Evolutionary conservation across 2,329 filamentous ascomycete genomes (phyloP).

Genomic region (Coniosporium uncinatum): DNA sequence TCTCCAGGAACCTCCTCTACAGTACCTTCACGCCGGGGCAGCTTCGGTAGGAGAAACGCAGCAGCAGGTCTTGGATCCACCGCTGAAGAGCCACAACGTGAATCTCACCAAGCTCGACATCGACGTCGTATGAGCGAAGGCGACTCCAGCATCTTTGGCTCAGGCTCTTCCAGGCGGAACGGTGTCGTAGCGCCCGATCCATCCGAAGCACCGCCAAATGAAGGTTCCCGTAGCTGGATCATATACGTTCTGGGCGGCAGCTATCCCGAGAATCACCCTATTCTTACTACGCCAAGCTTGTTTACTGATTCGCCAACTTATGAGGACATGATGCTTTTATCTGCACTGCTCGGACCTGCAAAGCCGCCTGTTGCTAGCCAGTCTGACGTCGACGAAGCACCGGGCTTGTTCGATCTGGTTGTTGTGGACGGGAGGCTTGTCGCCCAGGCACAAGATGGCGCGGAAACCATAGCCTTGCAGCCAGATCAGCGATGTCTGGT

Average conservation of each 20-base stretch:
- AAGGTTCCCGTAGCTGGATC: slow-evolving; percentile 57
- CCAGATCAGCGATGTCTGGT: slow-evolving; percentile 54
- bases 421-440: slow-evolving; percentile 25
- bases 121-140: slow-evolving; percentile 53
- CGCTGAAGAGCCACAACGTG: slow-evolving; percentile 27
- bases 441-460: slow-evolving; percentile 29
- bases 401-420: slow-evolving; percentile 51
- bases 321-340: slow-evolving; percentile 67
- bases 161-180: slow-evolving; percentile 56
- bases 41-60: slow-evolving; percentile 27
- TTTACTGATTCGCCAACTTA: slow-evolving; percentile 69
- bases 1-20: slow-evolving; percentile 25
- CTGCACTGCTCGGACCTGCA: slow-evolving; percentile 59
- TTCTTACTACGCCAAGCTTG: slow-evolving; percentile 62
- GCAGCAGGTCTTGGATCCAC: slow-evolving; percentile 36
- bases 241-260: slow-evolving; percentile 68
- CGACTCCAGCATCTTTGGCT: slow-evolving; percentile 54
- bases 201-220: slow-evolving; percentile 15
- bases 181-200: slow-evolving; percentile 52
- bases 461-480: slow-evolving; percentile 15
- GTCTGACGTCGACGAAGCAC: slow-evolving; percentile 56
- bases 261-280: slow-evolving; percentile 64
- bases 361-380: slow-evolving; percentile 64
- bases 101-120: slow-evolving; percentile 38
- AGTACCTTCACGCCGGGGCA: slow-evolving; percentile 27